Base-by-base conservation (phyloP, 768 basidiomycete genomes). In the Dictyophora rubrovolvata region DNA sequence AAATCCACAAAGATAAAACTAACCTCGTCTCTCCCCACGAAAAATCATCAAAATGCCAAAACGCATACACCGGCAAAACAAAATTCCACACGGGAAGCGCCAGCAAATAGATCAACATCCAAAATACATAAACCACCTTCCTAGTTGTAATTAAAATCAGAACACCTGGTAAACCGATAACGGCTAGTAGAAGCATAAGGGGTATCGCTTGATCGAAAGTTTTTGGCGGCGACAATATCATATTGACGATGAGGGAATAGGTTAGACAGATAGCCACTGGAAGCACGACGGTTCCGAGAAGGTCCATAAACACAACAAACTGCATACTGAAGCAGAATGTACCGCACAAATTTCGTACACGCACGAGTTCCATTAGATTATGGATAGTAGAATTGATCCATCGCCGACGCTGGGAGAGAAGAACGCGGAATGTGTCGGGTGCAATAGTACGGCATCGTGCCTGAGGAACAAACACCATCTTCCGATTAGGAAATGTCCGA, bases 241-340 rank as follows among this genome's bases (percentile, higher is more conserved):
- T 86, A 64, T 82, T 82, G 66, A 89, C 84, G 69, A 96, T 84
- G 51, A 98, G 84, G 58, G 85, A 79, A 69, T 93, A 93, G 2
- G 96, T 98, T 54, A 99, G 78, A 56, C 79, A 74, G 66, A 99
- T 96, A 62, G 95, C 95, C 66, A 97, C 84, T 23, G 96, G 96
- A 17, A 97, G 81, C 20, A 96, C 93, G 65, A 92, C 82, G 2
- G 91, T 94, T 60, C 90, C 90, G 60, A 93, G 73, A 48, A 94
- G 81, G 71, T 97, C 93, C 90, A 98, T 93, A 75, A 95, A 92
- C 56, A 98, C 93, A 70, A 98, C 86, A 71, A 98, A 98, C 70
- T 98, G 96, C 94, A 97, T 98, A 73, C 93, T 96, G 75, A 98
- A 97, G 77, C 96, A 99, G 73, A 99, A 99, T 33, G 95, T 98